Base-by-base conservation (phyloP, 345 rosid species). In the Nephelium lappaceum region DNA sequence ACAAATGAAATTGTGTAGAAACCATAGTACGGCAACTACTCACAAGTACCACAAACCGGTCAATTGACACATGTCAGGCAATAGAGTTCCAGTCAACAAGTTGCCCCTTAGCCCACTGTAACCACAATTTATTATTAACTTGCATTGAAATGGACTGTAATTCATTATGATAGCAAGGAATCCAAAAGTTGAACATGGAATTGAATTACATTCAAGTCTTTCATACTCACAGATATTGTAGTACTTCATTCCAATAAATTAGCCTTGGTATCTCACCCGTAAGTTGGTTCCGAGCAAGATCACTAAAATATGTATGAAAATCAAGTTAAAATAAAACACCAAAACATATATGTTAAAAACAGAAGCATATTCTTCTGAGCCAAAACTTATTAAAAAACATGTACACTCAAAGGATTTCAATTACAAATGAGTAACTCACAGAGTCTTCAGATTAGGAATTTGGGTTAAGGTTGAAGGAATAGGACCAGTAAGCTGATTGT, bases 1-100 rank as follows among this genome's bases (percentile, higher is more conserved):
- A 64, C 21, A 47, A 41, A 51, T 18, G 36, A 1, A 49, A 45
- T 1, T 11, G 6, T 63, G 8, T 49, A 19, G 25, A 7, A 9
- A 16, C 69, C 11, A 36, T 4, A 18, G n/a, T 7, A 21, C 27
- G 1, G n/a, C 4, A 14, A 21, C 72, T 31, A 85, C 99, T 93
- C 87, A 96, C 99, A 96, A 94, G 79, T 89, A 96, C 99, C 99
- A 96, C 83, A 96, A 84, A 73, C 99, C 94, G 8, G 97, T 91
- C 78, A 96, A 86, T 79, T 96, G 99, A 66, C 99, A 96, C 88
- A 96, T 92, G 68, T 96, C 98, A 31, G 91, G 84, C 24, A 98
- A 96, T 67, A 96, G 76, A 0, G 91, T 87, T 78, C 99, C 99
- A 14, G 90, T 88, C 84, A 94, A 83, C n/a, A 75, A 75, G 81